Evolutionary conservation across 1,139 yeast genomes (phyloP).

Genomic region (Candida albicans): DNA sequence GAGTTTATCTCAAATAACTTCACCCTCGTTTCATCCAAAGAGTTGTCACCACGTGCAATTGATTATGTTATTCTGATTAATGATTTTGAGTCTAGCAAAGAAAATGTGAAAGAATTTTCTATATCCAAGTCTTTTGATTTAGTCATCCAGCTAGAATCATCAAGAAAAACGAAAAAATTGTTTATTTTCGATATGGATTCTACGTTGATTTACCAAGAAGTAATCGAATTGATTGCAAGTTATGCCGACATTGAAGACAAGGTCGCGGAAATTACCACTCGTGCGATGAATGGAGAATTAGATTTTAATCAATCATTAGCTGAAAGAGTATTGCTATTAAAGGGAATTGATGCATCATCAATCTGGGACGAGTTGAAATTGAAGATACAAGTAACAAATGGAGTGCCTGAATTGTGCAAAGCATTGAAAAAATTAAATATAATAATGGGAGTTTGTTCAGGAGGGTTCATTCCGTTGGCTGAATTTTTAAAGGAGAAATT

Average conservation of each 20-base stretch:
- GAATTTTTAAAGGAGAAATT: slow-evolving; percentile 65
- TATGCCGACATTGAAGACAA: slow-evolving; percentile 35
- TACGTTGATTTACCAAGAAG: slow-evolving; percentile 93
- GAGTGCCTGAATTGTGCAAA: slow-evolving; percentile 70
- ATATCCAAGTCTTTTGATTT: slow-evolving; percentile 26
- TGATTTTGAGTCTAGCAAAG: slow-evolving; percentile 6
- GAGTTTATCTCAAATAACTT: slow-evolving; percentile 3
- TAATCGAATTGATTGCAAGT: slow-evolving; percentile 88
- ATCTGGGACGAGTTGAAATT: slow-evolving; percentile 79
- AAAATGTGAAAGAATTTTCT: slow-evolving; percentile 14
- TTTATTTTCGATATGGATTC: slow-evolving; percentile 98
- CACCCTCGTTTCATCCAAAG: slow-evolving; percentile 5
- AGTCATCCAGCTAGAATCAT: slow-evolving; percentile 29
- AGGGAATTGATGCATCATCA: slow-evolving; percentile 71
- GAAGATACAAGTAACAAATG: slow-evolving; percentile 74
- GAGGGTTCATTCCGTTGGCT: slow-evolving; percentile 93
- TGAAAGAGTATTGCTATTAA: slow-evolving; percentile 71
- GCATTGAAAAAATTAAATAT: slow-evolving; percentile 64
- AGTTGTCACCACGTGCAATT: slow-evolving; percentile 21
- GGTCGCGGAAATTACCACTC: slow-evolving; percentile 67
- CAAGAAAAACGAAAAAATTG: slow-evolving; percentile 55
- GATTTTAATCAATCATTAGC: slow-evolving; percentile 83
- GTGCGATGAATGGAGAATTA: slow-evolving; percentile 97
- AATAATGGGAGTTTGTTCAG: slow-evolving; percentile 84
- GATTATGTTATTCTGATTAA: slow-evolving; percentile 16